These are phyloP conservation scores for Cryphonectria naterciae DNA, from an alignment of 2,329 filamentous ascomycete species.

Conservation along the genomic window DNA sequence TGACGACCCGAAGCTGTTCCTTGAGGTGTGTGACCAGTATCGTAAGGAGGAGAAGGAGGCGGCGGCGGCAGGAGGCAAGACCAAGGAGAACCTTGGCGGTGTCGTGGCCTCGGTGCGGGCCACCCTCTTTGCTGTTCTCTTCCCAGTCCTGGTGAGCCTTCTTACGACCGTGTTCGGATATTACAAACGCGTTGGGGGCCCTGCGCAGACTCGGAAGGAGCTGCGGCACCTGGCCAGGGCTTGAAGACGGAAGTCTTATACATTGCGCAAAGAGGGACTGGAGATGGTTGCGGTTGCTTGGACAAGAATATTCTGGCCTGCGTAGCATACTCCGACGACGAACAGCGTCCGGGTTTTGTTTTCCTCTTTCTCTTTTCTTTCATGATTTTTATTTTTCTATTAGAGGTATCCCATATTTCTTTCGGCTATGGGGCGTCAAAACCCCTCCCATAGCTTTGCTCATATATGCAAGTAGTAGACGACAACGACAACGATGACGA, in stretches of 20 bases:
- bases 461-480: neutral
- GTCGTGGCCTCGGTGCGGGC: constrained; percentile 2
- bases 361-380: neutral
- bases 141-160: constrained; percentile 9
- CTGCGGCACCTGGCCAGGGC: neutral
- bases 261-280: no score
- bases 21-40: constrained; percentile 59
- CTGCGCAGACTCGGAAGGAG: constrained; percentile 20
- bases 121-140: constrained; percentile 12
- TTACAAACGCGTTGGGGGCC: constrained; percentile 21
- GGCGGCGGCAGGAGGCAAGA: neutral
- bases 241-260: neutral
- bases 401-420: neutral
- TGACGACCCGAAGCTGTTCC: constrained; percentile 74
- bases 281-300: neutral
- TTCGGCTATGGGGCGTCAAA: neutral
- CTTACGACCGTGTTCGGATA: constrained; percentile 4
- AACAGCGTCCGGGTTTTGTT: neutral
- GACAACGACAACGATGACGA: neutral
- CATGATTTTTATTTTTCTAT: neutral
- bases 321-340: neutral
- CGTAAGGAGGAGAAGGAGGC: neutral
- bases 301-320: neutral
- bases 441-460: neutral
- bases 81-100: constrained; percentile 19